Evolutionary conservation across 352 stramenopile genomes (phyloP), one percentile per base, ranked within the genome.

Genomic region (Phytophthora tentaculata): DNA sequence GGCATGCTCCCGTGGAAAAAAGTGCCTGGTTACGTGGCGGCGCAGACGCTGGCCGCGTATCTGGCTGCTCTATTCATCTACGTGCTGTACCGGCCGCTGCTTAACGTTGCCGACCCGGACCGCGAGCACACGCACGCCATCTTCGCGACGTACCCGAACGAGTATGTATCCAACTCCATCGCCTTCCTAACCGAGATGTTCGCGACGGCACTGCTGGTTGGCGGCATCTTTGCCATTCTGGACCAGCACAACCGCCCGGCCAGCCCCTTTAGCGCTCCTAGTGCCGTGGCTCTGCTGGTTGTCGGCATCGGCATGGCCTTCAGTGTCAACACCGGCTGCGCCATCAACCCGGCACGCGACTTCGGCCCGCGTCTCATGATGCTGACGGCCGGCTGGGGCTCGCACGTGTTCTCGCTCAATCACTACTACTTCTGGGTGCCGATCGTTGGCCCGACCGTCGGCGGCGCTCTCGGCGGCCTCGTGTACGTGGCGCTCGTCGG

Each of bases 301-400:
- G 76, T 80, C n/a, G 79, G 68, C 20, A 73, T 89, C 45, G 81
- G 81, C 32, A 86, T 86, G 79, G 73, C 76, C 7, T 89, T 89
- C 71, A 81, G 79, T 43, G 65, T 80, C 26, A 86, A 85, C 63
- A 83, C 81, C 4, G 77, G 79, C 48, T 84, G 81, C 37, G 76
- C 79, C 22, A 73, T 89, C 51, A 89, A 89, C 68, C 81, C 81
- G 5, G 81, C 81, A 1, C 74, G 77, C 29, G 81, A 89, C 69
- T 80, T 89, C n/a, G 79, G 74, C 56, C 79, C 79, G 49, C 79
- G 79, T 16, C 69, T 87, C 52, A 69, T 82, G 59, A 76, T 78
- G 54, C 61, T 71, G 14, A 65, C 70, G 8, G 67, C 73, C 26
- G 79, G 77, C 20, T 88, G 75, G 74, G 79, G 79, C 56, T 74